Evolutionary conservation across 2,329 filamentous ascomycete genomes (phyloP).

Genomic region (Helotiales sp.): DNA sequence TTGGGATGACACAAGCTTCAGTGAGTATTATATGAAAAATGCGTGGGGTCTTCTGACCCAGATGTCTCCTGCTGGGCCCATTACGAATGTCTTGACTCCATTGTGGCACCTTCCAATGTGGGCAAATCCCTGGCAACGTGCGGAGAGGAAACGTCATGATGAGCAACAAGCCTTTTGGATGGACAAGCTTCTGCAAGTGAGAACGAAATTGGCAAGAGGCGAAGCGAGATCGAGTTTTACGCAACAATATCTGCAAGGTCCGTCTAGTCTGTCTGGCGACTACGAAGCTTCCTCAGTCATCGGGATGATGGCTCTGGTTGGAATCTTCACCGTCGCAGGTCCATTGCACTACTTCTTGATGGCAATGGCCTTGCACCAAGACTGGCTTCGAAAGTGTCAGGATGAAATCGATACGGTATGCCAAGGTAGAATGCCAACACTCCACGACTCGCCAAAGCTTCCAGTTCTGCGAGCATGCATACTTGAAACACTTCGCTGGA

Average conservation of each 20-base stretch:
- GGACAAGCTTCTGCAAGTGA: conserved; percentile 37
- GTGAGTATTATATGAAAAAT: conserved; percentile 48
- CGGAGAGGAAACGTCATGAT: conserved; percentile 44
- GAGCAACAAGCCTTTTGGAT: conserved; percentile 47
- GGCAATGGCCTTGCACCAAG: conserved; percentile 12
- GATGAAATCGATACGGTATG: conserved; percentile 42
- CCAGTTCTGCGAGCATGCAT: conserved; percentile 45
- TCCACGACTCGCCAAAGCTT: conserved; percentile 45
- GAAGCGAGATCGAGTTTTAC: conserved; percentile 42
- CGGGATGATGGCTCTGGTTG: conserved; percentile 38
- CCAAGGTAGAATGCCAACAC: conserved; percentile 46
- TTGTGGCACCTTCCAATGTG: conserved; percentile 40
- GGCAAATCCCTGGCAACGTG: conserved; percentile 43
- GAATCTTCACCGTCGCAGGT: conserved; percentile 37
- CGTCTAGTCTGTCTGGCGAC: conserved; percentile 22
- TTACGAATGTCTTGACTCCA: conserved; percentile 56
- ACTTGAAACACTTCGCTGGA: conserved; percentile 47
- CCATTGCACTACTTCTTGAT: conserved; percentile 28
- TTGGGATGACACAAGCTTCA: conserved; percentile 52
- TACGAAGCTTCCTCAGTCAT: conserved; percentile 33
- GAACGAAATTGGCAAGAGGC: conserved; percentile 39
- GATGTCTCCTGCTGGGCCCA: conserved; percentile 57
- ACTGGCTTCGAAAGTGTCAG: not conserved
- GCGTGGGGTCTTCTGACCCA: conserved; percentile 57
- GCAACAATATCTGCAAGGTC: conserved; percentile 39